Base-by-base conservation (phyloP, 768 basidiomycete genomes). In the Termitomyces sp. region DNA sequence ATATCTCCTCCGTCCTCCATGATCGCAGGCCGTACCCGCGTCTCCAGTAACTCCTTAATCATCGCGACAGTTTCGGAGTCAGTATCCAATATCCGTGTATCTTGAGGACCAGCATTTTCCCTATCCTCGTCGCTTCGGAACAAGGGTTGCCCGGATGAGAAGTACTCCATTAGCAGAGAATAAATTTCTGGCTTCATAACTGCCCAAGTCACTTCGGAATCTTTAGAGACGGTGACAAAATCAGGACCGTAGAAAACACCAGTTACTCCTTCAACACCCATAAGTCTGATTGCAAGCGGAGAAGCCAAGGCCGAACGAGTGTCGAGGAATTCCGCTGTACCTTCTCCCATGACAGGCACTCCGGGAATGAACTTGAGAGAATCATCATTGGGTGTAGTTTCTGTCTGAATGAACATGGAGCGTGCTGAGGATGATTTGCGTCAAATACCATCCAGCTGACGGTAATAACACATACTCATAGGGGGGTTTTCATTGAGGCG, bases 1-100 rank as follows among this genome's bases (percentile, higher is more conserved):
- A 99, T 94, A 68, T 98, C 97, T 2, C 97, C 97, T 0, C 97
- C 97, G 55, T 99, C 96, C 70, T 98, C 97, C 91, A 95, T 95
- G 58, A 99, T 98, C 5, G 94, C 91, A 5, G 97, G 97, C 54
- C 97, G 76, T 17, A 99, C 94, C 14, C 97, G 76, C 2, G 95
- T 98, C 68, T 98, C 96, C 50, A 99, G 75, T 40, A 98, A 69
- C 68, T 99, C 97, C 70, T 99, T 99, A 64, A 99, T 94, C 96
- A 98, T 99, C 8, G 93, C 97, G 3, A 99, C 93, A 3, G 93
- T 91, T 70, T 98, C 97, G 21, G 90, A 89, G 69, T 99, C 97
- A 3, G 88, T 91, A 63, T 98, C 96, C 26, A 98, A 73, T 60
- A 98, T 96, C 53, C 80, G 81, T 9, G 95, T 98, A 69, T 98